Evolutionary conservation across 139 green algal species (phyloP).

Genomic region (Chlorella sorokiniana): DNA sequence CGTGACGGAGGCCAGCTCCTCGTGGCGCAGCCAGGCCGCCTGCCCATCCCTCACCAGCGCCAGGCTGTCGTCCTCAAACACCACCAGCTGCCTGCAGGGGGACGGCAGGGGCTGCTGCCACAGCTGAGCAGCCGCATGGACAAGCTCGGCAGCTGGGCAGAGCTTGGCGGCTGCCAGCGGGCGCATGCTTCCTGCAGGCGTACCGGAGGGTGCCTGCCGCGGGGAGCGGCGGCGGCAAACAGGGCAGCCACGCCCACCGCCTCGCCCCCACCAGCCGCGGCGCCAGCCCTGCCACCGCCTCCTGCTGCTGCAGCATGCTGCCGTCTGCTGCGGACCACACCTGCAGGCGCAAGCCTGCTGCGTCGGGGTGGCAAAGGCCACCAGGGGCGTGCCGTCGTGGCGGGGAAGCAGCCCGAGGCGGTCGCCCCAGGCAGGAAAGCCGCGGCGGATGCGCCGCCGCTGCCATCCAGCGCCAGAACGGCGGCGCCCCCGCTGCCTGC

Average conservation of each 20-base stretch:
- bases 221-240: neutral
- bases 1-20: slow-evolving; percentile 64
- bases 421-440: neutral
- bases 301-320: neutral
- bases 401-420: slow-evolving; percentile 6
- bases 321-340: slow-evolving; percentile 27
- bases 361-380: neutral
- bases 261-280: neutral
- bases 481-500: neutral
- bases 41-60: slow-evolving; percentile 41
- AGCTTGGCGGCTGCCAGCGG: neutral
- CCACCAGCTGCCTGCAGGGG: slow-evolving; percentile 49
- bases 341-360: slow-evolving; percentile 3
- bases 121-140: neutral
- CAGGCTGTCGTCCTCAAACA: slow-evolving; percentile 51
- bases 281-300: neutral
- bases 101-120: neutral
- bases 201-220: neutral
- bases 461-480: neutral
- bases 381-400: neutral
- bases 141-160: neutral
- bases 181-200: neutral
- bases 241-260: neutral
- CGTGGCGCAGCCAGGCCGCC: slow-evolving; percentile 72
- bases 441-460: neutral